These are phyloP conservation scores for Eragrostis tef DNA, from an alignment of 202 grass and related monocot genomes.

Conservation along the genomic window DNA sequence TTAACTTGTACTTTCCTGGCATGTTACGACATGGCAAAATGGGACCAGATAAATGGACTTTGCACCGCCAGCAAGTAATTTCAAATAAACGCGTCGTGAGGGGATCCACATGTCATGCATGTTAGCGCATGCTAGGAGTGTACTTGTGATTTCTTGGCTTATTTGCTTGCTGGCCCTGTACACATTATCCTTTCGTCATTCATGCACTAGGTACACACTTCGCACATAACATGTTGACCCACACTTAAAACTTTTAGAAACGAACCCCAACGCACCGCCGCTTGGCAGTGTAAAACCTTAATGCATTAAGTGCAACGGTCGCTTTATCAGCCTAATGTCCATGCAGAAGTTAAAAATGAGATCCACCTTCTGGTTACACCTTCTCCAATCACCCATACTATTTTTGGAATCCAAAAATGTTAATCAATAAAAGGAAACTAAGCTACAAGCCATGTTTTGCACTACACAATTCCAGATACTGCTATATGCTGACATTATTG, in stretches of 20 bases:
- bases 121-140: not conserved
- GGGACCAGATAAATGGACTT: not conserved
- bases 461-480: not conserved
- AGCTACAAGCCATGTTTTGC: not conserved
- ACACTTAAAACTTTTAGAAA: constrained; percentile 11
- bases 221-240: not conserved
- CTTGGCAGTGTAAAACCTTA: not conserved
- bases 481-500: not conserved
- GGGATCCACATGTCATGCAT: constrained; percentile 5
- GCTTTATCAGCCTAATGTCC: not conserved
- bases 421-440: not conserved
- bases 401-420: constrained; percentile 7
- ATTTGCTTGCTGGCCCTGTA: not conserved
- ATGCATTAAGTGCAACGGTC: not conserved
- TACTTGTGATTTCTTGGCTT: not conserved
- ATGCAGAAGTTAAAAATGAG: not conserved
- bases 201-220: constrained; percentile 8
- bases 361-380: not conserved
- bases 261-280: not conserved
- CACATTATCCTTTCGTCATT: not conserved
- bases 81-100: not conserved
- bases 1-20: not conserved
- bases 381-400: not conserved
- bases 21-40: not conserved
- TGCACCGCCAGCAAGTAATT: not conserved